Evolutionary conservation across 208 protist genomes (phyloP).

Genomic region (Acanthamoeba royreba): DNA sequence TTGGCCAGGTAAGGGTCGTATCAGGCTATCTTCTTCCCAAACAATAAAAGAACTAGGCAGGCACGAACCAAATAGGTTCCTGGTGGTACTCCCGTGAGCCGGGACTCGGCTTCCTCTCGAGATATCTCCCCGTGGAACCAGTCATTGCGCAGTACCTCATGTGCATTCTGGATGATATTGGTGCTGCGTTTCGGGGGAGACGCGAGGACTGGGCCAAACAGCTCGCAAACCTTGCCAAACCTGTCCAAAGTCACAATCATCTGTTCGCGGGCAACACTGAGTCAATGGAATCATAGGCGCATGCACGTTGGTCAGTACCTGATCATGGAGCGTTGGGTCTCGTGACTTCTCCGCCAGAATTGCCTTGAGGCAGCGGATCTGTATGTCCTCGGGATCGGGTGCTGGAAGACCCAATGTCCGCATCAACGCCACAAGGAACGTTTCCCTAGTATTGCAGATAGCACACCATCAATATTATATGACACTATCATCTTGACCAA

Average conservation of each 20-base stretch:
- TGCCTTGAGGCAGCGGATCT: slow-evolving; percentile 66
- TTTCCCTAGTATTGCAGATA: too few relatives aligned
- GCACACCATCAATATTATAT: not conserved
- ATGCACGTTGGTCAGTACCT: too few relatives aligned
- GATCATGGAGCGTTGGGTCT: not conserved
- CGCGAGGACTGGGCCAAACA: not conserved
- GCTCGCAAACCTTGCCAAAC: slow-evolving; percentile 9
- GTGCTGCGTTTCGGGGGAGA: not conserved
- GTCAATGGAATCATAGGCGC: too few relatives aligned
- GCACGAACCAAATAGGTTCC: slow-evolving; percentile 69
- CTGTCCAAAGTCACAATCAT: not conserved
- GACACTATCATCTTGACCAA: not conserved
- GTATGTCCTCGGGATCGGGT: slow-evolving; percentile 11
- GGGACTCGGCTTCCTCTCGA: slow-evolving; percentile 48
- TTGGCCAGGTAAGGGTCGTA: too few relatives aligned
- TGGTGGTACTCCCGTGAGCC: slow-evolving; percentile 49
- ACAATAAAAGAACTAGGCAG: too few relatives aligned
- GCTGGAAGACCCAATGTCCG: not conserved
- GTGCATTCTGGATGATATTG: not conserved
- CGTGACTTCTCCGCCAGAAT: slow-evolving; percentile 31
- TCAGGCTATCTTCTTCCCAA: too few relatives aligned
- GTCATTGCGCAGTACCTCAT: not conserved
- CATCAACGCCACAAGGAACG: not conserved
- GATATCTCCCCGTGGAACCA: slow-evolving; percentile 76
- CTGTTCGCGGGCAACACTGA: too few relatives aligned